These are phyloP conservation scores for Aspergillus ochraceoroseus DNA, from an alignment of 2,329 filamentous ascomycete species.

Conservation along the genomic window DNA sequence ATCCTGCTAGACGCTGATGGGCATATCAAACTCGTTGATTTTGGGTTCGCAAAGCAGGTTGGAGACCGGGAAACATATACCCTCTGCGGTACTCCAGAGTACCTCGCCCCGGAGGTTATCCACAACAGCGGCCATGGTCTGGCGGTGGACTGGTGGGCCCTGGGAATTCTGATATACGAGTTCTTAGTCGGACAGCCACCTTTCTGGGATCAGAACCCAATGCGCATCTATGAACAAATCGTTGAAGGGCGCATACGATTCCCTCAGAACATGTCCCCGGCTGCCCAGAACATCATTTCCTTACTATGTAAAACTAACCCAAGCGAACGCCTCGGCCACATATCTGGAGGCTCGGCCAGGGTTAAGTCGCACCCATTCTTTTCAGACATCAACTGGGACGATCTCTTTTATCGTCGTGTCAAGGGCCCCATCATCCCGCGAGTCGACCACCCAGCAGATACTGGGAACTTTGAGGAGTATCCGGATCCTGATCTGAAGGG, in stretches of 20 bases:
- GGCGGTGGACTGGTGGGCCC: constrained; percentile 65
- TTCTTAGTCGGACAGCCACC: constrained; percentile 63
- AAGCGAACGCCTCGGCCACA: constrained; percentile 58
- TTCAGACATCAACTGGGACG: constrained; percentile 58
- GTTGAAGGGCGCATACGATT: constrained; percentile 60
- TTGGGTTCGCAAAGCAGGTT: constrained; percentile 64
- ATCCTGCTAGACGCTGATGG: constrained; percentile 62
- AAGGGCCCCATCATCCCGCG: constrained; percentile 61
- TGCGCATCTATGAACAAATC: constrained; percentile 66
- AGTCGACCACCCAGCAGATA: constrained; percentile 56
- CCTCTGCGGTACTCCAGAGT: constrained; percentile 62
- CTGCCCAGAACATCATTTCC: constrained; percentile 58
- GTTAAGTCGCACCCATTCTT: constrained; percentile 62
- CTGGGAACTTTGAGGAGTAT: constrained; percentile 63
- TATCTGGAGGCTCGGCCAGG: constrained; percentile 54
- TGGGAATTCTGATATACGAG: constrained; percentile 63
- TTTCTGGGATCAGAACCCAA: constrained; percentile 65
- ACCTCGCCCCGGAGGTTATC: constrained; percentile 63
- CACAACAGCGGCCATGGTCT: constrained; percentile 61
- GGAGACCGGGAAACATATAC: constrained; percentile 57
- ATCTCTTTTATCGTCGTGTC: constrained; percentile 55
- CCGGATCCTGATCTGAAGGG: constrained; percentile 51
- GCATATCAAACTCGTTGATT: constrained; percentile 62
- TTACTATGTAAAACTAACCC: constrained; percentile 61
- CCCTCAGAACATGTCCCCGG: constrained; percentile 54